phyloP scores from a whole-genome alignment of 192 early-diverging fungal genomes.

The Gryganskiella cystojenkinii region DNA sequence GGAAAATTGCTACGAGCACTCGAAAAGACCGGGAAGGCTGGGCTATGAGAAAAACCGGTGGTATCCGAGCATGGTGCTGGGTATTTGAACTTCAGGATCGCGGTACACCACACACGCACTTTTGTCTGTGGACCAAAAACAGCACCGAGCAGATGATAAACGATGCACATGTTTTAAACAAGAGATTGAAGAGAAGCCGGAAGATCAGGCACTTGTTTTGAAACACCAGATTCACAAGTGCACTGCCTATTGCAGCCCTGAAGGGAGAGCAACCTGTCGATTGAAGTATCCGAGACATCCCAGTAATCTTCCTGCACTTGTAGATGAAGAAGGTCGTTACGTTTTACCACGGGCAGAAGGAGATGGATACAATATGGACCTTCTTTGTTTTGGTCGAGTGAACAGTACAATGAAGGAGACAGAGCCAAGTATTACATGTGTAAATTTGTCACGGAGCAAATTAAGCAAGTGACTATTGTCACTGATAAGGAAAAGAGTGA shows the following conservation, averaged over 20 bases:
- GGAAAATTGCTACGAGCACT: constrained; percentile 5
- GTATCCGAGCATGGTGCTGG: constrained; percentile 25
- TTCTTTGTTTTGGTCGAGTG: no score
- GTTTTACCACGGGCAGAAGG: constrained; percentile 19
- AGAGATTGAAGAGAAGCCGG: background rate
- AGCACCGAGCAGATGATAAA: constrained; percentile 15
- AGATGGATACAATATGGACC: no score
- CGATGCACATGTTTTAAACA: background rate
- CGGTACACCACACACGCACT: constrained; percentile 16
- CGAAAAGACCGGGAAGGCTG: constrained; percentile 14
- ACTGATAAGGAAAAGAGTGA: no score
- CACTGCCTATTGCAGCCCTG: constrained; percentile 25
- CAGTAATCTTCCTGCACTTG: constrained; percentile 6
- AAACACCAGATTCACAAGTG: constrained; percentile 32
- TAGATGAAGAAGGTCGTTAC: constrained; percentile 9
- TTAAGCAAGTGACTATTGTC: no score
- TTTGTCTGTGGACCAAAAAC: constrained; percentile 16
- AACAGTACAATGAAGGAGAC: no score
- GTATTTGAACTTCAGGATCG: constrained; percentile 25
- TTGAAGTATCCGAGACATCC: constrained; percentile 21
- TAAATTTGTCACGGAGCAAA: no score
- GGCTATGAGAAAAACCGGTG: constrained; percentile 1
- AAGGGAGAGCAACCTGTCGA: constrained; percentile 2
- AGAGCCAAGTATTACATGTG: no score
- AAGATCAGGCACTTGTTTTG: constrained; percentile 20